These are phyloP conservation scores for Trypanosoma scelopori DNA, from an alignment of 208 protist genomes.

Conservation along the genomic window DNA sequence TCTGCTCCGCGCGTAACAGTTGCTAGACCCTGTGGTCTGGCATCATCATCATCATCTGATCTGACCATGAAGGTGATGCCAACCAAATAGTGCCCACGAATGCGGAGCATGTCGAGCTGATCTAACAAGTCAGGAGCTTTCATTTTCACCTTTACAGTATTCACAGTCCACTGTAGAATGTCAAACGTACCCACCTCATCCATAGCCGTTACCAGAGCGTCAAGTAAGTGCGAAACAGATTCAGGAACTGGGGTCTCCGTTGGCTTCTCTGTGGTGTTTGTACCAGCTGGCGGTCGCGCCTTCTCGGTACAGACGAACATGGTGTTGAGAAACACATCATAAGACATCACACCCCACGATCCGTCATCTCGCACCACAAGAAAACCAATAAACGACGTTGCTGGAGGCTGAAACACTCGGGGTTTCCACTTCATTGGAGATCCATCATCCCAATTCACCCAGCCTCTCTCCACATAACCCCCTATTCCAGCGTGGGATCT, in stretches of 20 bases:
- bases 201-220: slow-evolving; percentile 24
- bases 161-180: slow-evolving; percentile 39
- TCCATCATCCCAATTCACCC: slow-evolving; percentile 38
- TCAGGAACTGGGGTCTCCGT: slow-evolving; percentile 9
- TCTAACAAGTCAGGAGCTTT: slow-evolving; percentile 17
- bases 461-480: slow-evolving; percentile 32
- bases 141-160: slow-evolving; percentile 27
- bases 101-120: slow-evolving; percentile 24
- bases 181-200: slow-evolving; percentile 26
- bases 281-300: slow-evolving; percentile 15
- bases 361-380: slow-evolving; percentile 37
- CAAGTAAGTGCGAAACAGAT: slow-evolving; percentile 26
- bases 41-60: background rate
- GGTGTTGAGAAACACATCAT: slow-evolving; percentile 21
- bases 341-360: slow-evolving; percentile 31
- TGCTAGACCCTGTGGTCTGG: slow-evolving; percentile 8
- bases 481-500: slow-evolving; percentile 36
- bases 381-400: slow-evolving; percentile 19
- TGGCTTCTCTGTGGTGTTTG: slow-evolving; percentile 15
- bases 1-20: slow-evolving; percentile 4
- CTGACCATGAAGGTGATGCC: slow-evolving; percentile 11
- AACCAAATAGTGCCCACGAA: slow-evolving; percentile 8
- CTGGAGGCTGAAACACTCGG: slow-evolving; percentile 16
- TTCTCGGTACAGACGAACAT: slow-evolving; percentile 45
- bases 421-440: slow-evolving; percentile 36